Evolutionary conservation across 345 rosid genomes (phyloP), one percentile per base, ranked within the genome.

Genomic region (Erucastrum elatum): DNA sequence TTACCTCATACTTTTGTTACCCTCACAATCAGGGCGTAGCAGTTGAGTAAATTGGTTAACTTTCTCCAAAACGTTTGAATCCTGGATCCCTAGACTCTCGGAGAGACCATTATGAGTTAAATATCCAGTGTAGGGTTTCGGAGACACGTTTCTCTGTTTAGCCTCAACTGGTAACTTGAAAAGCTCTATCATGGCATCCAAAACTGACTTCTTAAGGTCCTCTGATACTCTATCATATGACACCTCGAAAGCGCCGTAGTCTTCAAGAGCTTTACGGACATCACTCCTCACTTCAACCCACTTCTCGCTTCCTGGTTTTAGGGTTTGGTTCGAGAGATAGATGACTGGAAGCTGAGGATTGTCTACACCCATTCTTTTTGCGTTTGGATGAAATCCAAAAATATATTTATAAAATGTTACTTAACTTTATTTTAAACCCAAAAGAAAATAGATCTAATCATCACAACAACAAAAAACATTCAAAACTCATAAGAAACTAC

Each of bases 191-290:
- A 68, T 68, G 72, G 60, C 49, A 25, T 27, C 39, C 30, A 53
- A n/a, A 39, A 68, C 16, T 6, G 72, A 39, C 13, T 58, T 13
- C 13, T 30, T 31, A 56, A 76, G 74, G 44, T 76, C 79, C 44
- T 11, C 37, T 2, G 79, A 46, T 31, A 59, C 49, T 31, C n/a
- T 44, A 67, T 76, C 39, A 13, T 64, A 76, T 8, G 41, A 39
- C 21, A 46, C 80, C 53, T 76, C 74, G 31, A 68, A 59, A 59
- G 34, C 62, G 8, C 80, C 80, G 11, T 27, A 76, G 0, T 76
- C 74, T 59, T 68, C 80, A 4, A 76, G 33, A 59, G 80, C 80
- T 76, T 59, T 69, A 58, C 79, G 80, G 60, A 76, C 78, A 51
- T 65, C 64, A 55, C 9, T 49, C 12, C 71, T 75, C 64, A 75